Percentiles rank a stretch among this genome's conserved stretches.
These are phyloP conservation scores for Solanum gracilifrons DNA, from an alignment of 257 asterid species.

Conservation along the genomic window DNA sequence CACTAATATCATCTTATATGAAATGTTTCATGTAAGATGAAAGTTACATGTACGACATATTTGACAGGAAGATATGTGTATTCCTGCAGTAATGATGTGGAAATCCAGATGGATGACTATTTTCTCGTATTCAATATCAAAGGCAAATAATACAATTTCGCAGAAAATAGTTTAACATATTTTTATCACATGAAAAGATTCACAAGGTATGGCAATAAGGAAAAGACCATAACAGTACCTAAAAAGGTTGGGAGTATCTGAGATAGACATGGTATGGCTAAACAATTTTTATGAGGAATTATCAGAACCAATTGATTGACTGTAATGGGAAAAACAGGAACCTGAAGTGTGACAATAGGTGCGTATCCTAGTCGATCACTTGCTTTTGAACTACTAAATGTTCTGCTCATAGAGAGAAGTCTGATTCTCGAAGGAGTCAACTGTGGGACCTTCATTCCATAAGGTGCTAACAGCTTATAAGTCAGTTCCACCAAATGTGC, in stretches of 20 bases:
- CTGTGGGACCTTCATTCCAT: conserved; percentile 97
- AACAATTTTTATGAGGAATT: not conserved
- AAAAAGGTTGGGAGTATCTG: not conserved
- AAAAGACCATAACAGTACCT: not conserved
- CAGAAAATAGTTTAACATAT: not conserved
- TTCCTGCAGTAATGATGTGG: not conserved
- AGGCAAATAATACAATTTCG: not conserved
- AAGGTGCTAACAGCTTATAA: conserved; percentile 67
- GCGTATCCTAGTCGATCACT: conserved; percentile 76
- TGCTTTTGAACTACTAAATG: conserved; percentile 78
- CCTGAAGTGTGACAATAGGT: conserved; percentile 87
- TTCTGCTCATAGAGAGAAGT: conserved; percentile 73
- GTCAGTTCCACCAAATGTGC: conserved; percentile 69
- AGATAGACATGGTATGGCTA: not conserved
- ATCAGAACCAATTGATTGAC: conserved; percentile 7
- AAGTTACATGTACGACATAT: not conserved
- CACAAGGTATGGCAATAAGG: not conserved
- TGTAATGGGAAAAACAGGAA: conserved; percentile 5
- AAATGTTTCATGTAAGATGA: not conserved
- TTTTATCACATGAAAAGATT: not conserved
- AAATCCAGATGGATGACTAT: not conserved
- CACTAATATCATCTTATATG: not conserved
- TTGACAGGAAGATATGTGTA: not conserved
- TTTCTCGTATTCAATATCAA: not conserved
- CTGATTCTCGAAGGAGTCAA: conserved; percentile 94